A percentile compares a stretch with the other conserved stretches of the same genome.
These are phyloP conservation scores for Ophiostoma himal-ulmi DNA, from an alignment of 2,329 filamentous ascomycete genomes.

Conservation along the genomic window DNA sequence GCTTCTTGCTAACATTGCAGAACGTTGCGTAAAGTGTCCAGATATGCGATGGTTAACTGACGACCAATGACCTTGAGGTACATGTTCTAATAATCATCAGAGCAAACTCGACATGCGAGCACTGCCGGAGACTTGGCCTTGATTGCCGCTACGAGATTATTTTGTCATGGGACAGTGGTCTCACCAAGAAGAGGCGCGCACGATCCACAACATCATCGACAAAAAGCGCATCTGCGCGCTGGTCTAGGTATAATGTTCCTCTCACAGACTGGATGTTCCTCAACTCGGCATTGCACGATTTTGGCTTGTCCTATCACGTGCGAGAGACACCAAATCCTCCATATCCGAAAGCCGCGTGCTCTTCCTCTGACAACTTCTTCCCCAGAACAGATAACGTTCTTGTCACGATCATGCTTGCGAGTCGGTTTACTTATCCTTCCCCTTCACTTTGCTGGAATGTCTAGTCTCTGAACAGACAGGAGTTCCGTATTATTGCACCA, in stretches of 20 bases:
- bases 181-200: background rate
- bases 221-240: background rate
- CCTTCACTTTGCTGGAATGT: background rate
- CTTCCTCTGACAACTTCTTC: too few relatives aligned
- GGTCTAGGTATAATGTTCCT: background rate
- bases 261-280: background rate
- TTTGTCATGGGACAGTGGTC: background rate
- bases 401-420: too few relatives aligned
- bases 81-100: background rate
- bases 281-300: background rate
- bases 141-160: background rate
- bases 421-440: background rate
- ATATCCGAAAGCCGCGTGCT: too few relatives aligned
- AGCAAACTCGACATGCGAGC: background rate
- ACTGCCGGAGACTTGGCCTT: background rate
- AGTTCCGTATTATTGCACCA: background rate
- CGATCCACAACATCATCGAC: background rate
- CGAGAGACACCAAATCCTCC: background rate
- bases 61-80: too few relatives aligned
- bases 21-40: conserved; percentile 1
- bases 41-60: background rate
- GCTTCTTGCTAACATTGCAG: background rate
- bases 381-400: too few relatives aligned
- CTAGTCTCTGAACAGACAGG: background rate
- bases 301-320: background rate